phyloP scores from a whole-genome alignment of 2,329 filamentous ascomycete genomes.

The Thielaviopsis musarum region DNA sequence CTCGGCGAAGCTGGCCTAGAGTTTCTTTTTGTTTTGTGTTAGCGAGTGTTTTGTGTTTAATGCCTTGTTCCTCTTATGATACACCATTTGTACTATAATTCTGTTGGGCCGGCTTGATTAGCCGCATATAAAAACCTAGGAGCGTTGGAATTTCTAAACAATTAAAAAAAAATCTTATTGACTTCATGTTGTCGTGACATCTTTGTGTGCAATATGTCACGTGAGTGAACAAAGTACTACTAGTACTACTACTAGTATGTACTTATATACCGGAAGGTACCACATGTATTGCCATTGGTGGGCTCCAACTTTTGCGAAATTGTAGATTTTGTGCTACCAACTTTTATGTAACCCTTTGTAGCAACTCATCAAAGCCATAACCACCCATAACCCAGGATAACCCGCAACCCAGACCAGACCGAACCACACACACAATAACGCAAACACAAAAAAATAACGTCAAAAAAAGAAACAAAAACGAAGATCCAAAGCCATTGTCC shows the following conservation, averaged over 20 bases:
- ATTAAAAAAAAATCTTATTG: background rate
- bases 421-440: conserved; percentile 2
- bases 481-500: background rate
- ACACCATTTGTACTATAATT: background rate
- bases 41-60: background rate
- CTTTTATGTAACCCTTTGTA: conserved; percentile 1
- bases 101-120: too few relatives aligned
- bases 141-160: too few relatives aligned
- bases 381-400: too few relatives aligned
- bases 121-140: too few relatives aligned
- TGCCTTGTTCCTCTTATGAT: background rate
- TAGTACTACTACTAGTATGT: too few relatives aligned
- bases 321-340: background rate
- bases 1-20: conserved; percentile 2
- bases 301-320: too few relatives aligned
- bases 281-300: too few relatives aligned
- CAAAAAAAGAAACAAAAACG: background rate
- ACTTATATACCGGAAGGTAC: too few relatives aligned
- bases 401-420: conserved; percentile 1
- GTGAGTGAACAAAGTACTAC: too few relatives aligned
- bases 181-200: background rate
- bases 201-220: too few relatives aligned
- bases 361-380: conserved; percentile 6
- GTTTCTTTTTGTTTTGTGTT: background rate
- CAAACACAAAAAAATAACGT: background rate